Base-by-base conservation (phyloP, 352 stramenopile species). In the Globisporangium yorkense region DNA sequence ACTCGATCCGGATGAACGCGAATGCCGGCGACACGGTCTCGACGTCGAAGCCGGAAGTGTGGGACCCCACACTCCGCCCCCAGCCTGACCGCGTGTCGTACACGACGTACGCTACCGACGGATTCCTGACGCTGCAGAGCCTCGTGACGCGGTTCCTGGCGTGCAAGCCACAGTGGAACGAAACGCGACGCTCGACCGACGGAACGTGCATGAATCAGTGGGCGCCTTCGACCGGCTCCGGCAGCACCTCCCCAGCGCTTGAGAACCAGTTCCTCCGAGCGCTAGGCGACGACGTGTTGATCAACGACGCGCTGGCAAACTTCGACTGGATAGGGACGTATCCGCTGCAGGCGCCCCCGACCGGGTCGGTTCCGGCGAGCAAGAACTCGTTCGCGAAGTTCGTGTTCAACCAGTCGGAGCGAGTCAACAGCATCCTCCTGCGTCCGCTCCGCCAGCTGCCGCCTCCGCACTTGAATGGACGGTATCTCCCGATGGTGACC, bases 121-220 rank as follows among this genome's bases (percentile, higher is more conserved):
- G 74, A 4, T 82, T 82, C 63, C 53, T 70, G 52, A 77, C 74
- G 12, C 65, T 84, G 21, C 74, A 84, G 56, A 78, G 70, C 41
- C 60, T 82, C 15, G 65, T 84, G 2, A 68, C 63, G 1, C 58
- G 67, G 0, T 84, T 84, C 55, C 48, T 74, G 5, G 66, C 63
- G 29, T 84, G 74, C 15, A 39, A 66, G n/a, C 72, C 74, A 0
- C 51, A 62, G 10, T 82, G 73, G 73, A 64, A 80, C 21, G 43
- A 59, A 3, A 62, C 62, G 8, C 51, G 40, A 3, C 21, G 55
- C 29, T 52, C 48, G 41, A 70, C 54, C 48, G 58, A 37, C 53
- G 66, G 53, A 0, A 68, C 31, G 27, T 61, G 65, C 51, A 1
- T 61, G 62, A 56, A 53, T 53, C 18, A 72, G 54, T 50, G 40